A percentile compares a stretch with the other conserved stretches of the same genome.
Conservation (phyloP, 257 asterid genomes). For the Solanum gracilifrons region DNA sequence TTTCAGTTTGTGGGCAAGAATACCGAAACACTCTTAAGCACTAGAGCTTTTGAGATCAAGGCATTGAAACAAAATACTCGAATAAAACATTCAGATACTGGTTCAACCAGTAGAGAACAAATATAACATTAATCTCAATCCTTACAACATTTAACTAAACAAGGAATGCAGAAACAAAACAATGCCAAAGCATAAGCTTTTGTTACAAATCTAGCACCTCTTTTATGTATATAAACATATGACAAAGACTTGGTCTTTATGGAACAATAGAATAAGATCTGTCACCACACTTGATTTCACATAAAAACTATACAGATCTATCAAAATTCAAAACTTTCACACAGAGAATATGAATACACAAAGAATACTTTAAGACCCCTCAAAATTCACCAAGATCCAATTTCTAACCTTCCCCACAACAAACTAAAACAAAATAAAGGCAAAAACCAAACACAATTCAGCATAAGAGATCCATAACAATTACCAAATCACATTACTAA, state of each 20-base stretch:
- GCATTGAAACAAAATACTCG: not conserved
- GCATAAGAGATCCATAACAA: not conserved
- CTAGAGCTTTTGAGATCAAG: not conserved
- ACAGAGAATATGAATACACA: not conserved
- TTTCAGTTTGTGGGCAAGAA: not conserved
- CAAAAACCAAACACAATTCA: not conserved
- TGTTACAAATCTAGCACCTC: not conserved
- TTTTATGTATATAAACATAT: not conserved
- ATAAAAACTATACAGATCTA: not conserved
- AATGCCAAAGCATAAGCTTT: not conserved
- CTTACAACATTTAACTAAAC: not conserved
- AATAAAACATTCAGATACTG: not conserved
- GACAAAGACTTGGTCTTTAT: not conserved
- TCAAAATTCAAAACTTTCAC: not conserved
- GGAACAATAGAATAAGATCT: not conserved
- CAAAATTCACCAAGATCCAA: conserved; percentile 10
- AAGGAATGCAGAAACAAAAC: not conserved
- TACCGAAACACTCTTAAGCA: not conserved
- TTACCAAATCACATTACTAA: not conserved
- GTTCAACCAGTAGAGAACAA: not conserved
- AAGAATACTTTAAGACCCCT: not conserved
- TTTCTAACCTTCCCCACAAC: not conserved
- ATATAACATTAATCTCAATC: not conserved
- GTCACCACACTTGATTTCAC: not conserved
- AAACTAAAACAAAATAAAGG: not conserved